Evolutionary conservation across 192 early-diverging fungal species (phyloP).

Genomic region (Chytriomyces confervae): DNA sequence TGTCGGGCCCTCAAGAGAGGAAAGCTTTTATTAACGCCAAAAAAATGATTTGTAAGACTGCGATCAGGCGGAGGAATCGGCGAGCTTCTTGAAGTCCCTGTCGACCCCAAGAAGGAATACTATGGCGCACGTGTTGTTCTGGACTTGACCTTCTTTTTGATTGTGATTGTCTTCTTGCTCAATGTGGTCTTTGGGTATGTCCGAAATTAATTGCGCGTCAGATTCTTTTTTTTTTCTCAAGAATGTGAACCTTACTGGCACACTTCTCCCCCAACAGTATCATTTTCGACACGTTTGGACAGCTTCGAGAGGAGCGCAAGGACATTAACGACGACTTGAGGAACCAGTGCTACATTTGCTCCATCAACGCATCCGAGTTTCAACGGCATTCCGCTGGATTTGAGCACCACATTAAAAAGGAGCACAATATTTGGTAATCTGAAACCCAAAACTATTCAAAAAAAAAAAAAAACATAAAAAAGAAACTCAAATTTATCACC

Average conservation of each 20-base stretch:
- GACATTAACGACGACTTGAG: conserved; percentile 44
- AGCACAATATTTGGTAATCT: conserved; percentile 46
- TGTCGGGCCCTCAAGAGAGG: not conserved
- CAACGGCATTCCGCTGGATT: conserved; percentile 45
- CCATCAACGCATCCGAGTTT: conserved; percentile 45
- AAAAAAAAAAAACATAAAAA: not conserved
- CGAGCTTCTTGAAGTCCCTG: conserved; percentile 41
- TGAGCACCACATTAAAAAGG: conserved; percentile 42
- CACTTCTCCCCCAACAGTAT: conserved; percentile 27
- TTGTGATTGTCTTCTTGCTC: conserved; percentile 47
- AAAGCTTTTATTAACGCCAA: not conserved
- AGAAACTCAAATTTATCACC: not conserved
- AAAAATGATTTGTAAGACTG: conserved; percentile 5
- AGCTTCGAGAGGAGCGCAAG: conserved; percentile 45
- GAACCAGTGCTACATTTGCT: conserved; percentile 44
- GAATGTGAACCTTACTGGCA: not conserved
- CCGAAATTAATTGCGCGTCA: not conserved
- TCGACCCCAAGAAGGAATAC: conserved; percentile 26
- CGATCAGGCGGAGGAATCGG: conserved; percentile 47
- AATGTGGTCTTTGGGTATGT: conserved; percentile 49
- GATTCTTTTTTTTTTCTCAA: conserved; percentile 27
- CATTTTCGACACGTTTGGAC: conserved; percentile 50
- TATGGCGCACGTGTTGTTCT: conserved; percentile 42
- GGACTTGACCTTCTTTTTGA: conserved; percentile 44
- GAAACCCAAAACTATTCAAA: not conserved